phyloP scores from a whole-genome alignment of 2,329 filamentous ascomycete genomes.

The Cercospora brassicicola region DNA sequence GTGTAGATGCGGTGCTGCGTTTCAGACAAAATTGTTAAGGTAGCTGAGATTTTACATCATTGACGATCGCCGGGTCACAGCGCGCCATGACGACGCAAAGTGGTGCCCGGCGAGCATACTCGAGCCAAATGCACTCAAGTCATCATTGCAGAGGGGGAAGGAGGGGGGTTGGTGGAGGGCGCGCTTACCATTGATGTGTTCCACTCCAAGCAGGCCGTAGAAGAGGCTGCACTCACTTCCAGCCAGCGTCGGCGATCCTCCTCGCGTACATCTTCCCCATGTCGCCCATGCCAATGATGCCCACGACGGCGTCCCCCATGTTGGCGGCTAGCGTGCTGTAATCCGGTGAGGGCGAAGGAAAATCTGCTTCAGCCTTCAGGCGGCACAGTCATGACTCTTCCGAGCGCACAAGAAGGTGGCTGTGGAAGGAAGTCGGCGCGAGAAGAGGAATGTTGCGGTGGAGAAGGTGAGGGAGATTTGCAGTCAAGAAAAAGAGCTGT shows the following conservation, averaged over 20 bases:
- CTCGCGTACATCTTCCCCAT: constrained; percentile 99
- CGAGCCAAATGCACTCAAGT: constrained; percentile 99
- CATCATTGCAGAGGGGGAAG: constrained; percentile 67
- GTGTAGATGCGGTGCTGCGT: constrained; percentile 22
- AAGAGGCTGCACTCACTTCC: constrained; percentile 70
- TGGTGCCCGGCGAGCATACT: constrained; percentile 71
- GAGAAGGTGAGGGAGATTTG: constrained; percentile 16
- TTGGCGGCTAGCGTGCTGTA: constrained; percentile 31
- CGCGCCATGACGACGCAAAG: constrained; percentile 71
- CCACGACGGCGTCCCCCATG: constrained; percentile 73
- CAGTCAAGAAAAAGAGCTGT: constrained; percentile 2
- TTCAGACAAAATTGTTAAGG: constrained; percentile 91
- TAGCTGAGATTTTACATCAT: constrained; percentile 99
- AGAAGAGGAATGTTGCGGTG: constrained; percentile 3
- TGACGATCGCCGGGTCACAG: constrained; percentile 62
- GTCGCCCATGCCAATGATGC: constrained; percentile 97
- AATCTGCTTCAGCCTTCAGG: constrained; percentile 17
- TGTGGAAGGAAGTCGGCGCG: not conserved
- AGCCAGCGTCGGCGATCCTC: constrained; percentile 83
- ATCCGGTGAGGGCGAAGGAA: constrained; percentile 9
- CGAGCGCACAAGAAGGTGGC: not conserved
- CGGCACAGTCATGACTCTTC: constrained; percentile 12
- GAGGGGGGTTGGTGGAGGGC: constrained; percentile 16
- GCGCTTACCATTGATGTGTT: constrained; percentile 39
- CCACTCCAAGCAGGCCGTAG: not conserved